These are phyloP conservation scores for Nakazawaea ernobii DNA, from an alignment of 805 yeast species.

Conservation along the genomic window DNA sequence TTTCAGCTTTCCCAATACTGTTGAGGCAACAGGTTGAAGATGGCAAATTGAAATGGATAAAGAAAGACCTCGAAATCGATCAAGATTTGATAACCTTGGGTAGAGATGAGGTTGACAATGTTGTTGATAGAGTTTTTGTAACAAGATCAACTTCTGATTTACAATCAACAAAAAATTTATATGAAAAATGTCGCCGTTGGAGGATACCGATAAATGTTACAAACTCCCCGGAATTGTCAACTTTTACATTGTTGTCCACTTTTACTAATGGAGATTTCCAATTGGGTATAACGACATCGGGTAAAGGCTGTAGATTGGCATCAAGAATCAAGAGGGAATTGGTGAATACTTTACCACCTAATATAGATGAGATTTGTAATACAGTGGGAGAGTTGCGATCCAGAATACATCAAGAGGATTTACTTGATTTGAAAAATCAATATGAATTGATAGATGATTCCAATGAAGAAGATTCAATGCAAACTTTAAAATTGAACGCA, in stretches of 20 bases:
- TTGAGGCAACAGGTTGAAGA: constrained; percentile 22
- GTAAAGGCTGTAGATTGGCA: constrained; percentile 87
- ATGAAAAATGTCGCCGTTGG: constrained; percentile 43
- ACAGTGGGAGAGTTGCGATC: constrained; percentile 65
- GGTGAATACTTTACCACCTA: constrained; percentile 55
- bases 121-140: constrained; percentile 77
- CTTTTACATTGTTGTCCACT: constrained; percentile 73
- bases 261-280: constrained; percentile 69
- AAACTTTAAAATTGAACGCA: constrained; percentile 50
- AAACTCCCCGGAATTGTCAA: constrained; percentile 65
- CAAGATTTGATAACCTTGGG: constrained; percentile 53
- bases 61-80: constrained; percentile 27
- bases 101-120: constrained; percentile 49
- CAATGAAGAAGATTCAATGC: constrained; percentile 67
- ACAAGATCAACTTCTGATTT: constrained; percentile 27
- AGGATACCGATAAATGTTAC: constrained; percentile 82
- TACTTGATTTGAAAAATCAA: constrained; percentile 20
- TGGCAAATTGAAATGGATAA: constrained; percentile 23
- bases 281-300: constrained; percentile 77
- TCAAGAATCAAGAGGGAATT: constrained; percentile 73
- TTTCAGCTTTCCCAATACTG: constrained; percentile 19
- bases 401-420: constrained; percentile 49
- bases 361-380: constrained; percentile 63
- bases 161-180: constrained; percentile 34
- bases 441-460: constrained; percentile 40